Base-by-base conservation (phyloP, 371 early-diverging fungal genomes). In the Amoeboaphelidium protococcarum region DNA sequence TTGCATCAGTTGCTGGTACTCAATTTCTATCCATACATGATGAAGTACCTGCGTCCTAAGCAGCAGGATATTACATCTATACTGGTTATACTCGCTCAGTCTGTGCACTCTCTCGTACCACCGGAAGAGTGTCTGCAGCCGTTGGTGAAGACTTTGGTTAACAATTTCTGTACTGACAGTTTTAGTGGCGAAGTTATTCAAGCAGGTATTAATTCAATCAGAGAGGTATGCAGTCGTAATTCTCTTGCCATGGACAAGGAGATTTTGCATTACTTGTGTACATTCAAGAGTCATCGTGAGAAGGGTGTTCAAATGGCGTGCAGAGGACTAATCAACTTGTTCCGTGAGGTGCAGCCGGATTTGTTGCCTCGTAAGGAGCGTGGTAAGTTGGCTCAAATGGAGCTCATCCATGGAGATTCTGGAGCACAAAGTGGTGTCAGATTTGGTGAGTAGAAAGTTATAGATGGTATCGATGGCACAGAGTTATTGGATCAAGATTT, bases 111-210 rank as follows among this genome's bases (percentile, higher is more conserved):
- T 6, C 64, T 92, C 6, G 76, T 87, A 2, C 76, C 87, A 2
- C 92, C 95, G 25, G 89, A 92, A 2, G 95, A 94, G 54, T 74
- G 65, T 1, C 60, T 90, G 47, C 76, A 76, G 52, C 75, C 80
- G 13, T 73, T 87, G 0, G 58, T 91, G 23, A 74, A 75, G 50
- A 80, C 82, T 1, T 76, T 91, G 40, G 89, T 91, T 20, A 80
- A 92, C 62, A 81, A 82, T 66, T 94, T 94, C 72, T 81, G 91
- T 21, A 79, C 84, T 40, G 82, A 80, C 51, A 80, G 82, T 55
- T 76, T 72, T 26, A 63, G 90, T 6, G 70, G 76, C 13, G 92
- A 92, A 61, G 95, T 91, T 26, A 85, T 92, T 61, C 73, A 82
- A 16, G 92, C 87, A 0, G 95, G 66, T 41, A 62, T 94, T 47